phyloP scores from a whole-genome alignment of 352 stramenopile species.

The Phytophthora sansomeana region DNA sequence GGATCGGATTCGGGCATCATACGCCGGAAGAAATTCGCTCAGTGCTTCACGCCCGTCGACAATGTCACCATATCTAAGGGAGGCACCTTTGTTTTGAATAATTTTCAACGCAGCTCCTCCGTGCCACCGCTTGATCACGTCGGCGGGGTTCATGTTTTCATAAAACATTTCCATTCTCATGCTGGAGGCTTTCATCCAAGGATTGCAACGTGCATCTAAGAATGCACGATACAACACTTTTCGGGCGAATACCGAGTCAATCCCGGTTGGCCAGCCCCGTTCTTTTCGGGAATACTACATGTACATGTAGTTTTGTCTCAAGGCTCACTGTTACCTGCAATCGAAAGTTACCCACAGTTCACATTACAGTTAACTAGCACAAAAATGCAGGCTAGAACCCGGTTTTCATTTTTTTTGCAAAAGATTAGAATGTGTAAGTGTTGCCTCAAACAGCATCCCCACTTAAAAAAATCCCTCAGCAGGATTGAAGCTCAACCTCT shows the following conservation, averaged over 20 bases:
- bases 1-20: slow-evolving; percentile 23
- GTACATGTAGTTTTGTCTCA: no score
- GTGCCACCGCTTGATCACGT: slow-evolving; percentile 17
- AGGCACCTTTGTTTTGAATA: not conserved
- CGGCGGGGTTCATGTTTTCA: not conserved
- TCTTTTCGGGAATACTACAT: slow-evolving; percentile 18
- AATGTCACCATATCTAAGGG: slow-evolving; percentile 11
- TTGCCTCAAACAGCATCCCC: no score
- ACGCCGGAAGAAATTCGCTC: not conserved
- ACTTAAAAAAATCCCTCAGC: no score
- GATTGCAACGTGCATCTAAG: not conserved
- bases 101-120: not conserved
- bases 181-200: not conserved
- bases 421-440: no score
- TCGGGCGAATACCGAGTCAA: not conserved
- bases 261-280: slow-evolving; percentile 16
- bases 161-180: slow-evolving; percentile 4
- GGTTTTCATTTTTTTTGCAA: no score
- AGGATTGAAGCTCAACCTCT: no score
- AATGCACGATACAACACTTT: slow-evolving; percentile 14
- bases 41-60: slow-evolving; percentile 11
- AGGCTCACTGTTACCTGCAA: no score
- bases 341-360: no score
- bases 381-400: no score
- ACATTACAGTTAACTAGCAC: no score